Base-by-base conservation (phyloP, 2,329 filamentous ascomycete genomes). In the Alternaria tenuissima region DNA sequence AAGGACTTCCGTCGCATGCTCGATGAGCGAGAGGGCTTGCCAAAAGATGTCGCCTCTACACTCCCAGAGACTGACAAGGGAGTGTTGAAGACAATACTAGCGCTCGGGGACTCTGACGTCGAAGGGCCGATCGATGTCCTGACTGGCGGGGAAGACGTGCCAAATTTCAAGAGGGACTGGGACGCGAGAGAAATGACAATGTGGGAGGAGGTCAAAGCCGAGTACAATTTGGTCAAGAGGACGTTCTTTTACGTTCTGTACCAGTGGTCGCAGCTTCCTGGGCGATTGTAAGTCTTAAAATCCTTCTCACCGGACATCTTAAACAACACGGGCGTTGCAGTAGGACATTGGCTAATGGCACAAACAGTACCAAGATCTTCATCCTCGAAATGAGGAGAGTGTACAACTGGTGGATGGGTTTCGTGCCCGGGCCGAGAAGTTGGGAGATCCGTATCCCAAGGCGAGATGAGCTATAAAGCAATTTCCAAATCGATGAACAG, bases 201-300 rank as follows among this genome's bases (percentile, higher is more conserved):
- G 1, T 75, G 76, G 48, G 88, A 93, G 22, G 80, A 83, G 7
- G 83, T 94, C 63, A 81, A 83, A 66, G 78, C 84, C 0, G 94
- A 98, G 78, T 77, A 90, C 30, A 77, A 80, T 5, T 80, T 88
- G 16, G 84, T 97, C 12, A 86, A 83, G 71, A 82, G 84, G 59
- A 89, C 88, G 0, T 82, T 87, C 48, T 85, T 86, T 67, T 87
- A 89, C 68, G 88, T 98, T 2, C 24, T 95, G 8, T 84, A 78
- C 65, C 86, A 87, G 61, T 99, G 93, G 92, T 55, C 88, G 6
- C 80, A 83, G 22, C 82, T 93, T 48, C 94, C 94, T 0, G 82
- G 79, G 46, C 85, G 85, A 63, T 57, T 91, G 91, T 95, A 85
- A 88, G 91, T 60, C 24, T 26, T 26, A 4, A 8, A 42, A 20